phyloP scores from a whole-genome alignment of 257 asterid genomes.

The Salvia rosmarinus region DNA sequence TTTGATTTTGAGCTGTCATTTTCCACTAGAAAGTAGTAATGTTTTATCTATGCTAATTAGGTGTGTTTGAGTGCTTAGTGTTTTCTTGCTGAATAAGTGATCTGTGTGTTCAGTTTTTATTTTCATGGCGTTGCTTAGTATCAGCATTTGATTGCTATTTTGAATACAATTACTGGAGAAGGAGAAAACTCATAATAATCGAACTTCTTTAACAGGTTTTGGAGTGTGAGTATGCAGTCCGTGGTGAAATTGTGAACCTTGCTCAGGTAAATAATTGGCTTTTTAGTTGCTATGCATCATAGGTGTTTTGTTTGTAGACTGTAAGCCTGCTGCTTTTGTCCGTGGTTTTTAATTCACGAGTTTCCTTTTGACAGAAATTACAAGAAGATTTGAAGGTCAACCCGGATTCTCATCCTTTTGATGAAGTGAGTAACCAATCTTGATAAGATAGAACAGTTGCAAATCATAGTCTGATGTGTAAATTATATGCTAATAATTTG shows the following conservation, averaged over 20 bases:
- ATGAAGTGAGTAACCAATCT: conserved; percentile 42
- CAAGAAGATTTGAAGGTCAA: conserved; percentile 48
- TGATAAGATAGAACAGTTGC: not conserved
- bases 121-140: no score
- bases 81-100: not conserved
- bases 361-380: conserved; percentile 39
- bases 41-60: not conserved
- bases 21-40: conserved; percentile 12
- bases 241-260: conserved; percentile 89
- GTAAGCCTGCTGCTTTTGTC: not conserved
- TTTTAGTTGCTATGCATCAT: conserved; percentile 11
- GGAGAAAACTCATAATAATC: not conserved
- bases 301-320: not conserved
- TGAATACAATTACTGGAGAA: not conserved
- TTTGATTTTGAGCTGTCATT: not conserved
- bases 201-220: conserved; percentile 58
- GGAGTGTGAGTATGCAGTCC: conserved; percentile 96
- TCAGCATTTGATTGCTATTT: not conserved
- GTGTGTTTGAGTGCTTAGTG: not conserved
- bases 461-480: not conserved
- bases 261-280: conserved; percentile 68
- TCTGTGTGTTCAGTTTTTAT: no score
- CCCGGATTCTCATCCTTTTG: conserved; percentile 48
- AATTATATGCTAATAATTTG: conserved; percentile 7
- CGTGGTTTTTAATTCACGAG: not conserved